A percentile compares a stretch with the other conserved stretches of the same genome.
Evolutionary conservation across 2,329 filamentous ascomycete species (phyloP).

Genomic region (Didymella pomorum): DNA sequence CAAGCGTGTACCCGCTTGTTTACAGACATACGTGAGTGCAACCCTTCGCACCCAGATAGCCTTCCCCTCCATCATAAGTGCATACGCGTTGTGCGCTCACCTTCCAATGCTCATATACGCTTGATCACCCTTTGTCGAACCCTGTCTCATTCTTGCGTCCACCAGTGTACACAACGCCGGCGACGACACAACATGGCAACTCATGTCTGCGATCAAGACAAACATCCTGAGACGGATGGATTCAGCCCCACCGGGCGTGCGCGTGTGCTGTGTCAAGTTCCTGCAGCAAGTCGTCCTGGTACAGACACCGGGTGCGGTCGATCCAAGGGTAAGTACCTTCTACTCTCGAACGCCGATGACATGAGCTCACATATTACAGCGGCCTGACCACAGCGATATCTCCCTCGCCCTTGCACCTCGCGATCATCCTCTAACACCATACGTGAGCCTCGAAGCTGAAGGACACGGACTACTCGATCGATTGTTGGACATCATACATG

Average conservation of each 20-base stretch:
- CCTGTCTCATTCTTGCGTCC: slow-evolving; percentile 47
- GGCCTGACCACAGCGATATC: slow-evolving; percentile 79
- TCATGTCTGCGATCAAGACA: slow-evolving; percentile 87
- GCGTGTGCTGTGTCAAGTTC: slow-evolving; percentile 97
- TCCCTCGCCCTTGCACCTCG: slow-evolving; percentile 85
- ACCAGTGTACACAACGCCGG: slow-evolving; percentile 84
- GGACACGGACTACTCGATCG: slow-evolving; percentile 89
- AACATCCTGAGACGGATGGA: slow-evolving; percentile 92
- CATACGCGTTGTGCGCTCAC: slow-evolving; percentile 25
- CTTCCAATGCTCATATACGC: slow-evolving; percentile 25
- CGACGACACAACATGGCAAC: slow-evolving; percentile 83
- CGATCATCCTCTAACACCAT: slow-evolving; percentile 81
- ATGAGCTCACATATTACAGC: slow-evolving; percentile 58
- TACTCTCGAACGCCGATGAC: slow-evolving; percentile 7
- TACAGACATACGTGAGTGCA: slow-evolving; percentile 90
- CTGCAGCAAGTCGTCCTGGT: slow-evolving; percentile 90
- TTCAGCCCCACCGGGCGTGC: slow-evolving; percentile 74
- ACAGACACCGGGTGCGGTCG: slow-evolving; percentile 85
- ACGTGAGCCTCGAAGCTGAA: slow-evolving; percentile 87
- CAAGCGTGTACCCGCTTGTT: slow-evolving; percentile 91
- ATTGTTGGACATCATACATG: slow-evolving; percentile 83
- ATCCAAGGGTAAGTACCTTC: slow-evolving; percentile 74
- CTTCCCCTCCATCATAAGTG: slow-evolving; percentile 25
- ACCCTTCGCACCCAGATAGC: slow-evolving; percentile 34
- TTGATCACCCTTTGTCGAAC: slow-evolving; percentile 32